Base-by-base conservation (phyloP, 768 basidiomycete genomes). In the Tubosaeta sp. region DNA sequence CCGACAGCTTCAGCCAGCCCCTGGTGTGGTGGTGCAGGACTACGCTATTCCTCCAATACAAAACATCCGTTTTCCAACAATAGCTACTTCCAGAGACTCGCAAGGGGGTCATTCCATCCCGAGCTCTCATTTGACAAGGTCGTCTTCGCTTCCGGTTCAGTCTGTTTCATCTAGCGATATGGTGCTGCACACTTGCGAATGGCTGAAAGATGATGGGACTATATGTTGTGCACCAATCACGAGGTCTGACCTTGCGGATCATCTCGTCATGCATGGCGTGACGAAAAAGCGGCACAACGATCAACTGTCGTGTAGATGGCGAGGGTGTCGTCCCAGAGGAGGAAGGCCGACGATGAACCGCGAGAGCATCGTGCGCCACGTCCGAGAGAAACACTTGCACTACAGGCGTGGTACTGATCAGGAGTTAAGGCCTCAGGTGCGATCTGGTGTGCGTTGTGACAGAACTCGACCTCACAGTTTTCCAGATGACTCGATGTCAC, bases 361-460 rank as follows among this genome's bases (percentile, higher is more conserved):
- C 2, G 55, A 65, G 32, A 51, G 50, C 9, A 58, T 65, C 4
- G 37, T 49, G 1, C 52, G 64, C 0, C 64, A 65, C 1, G 14
- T 62, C 0, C 41, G 51, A 0, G 64, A 65, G 32, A 51, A 6
- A 3, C 64, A 65, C 22, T 3, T 65, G 7, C 6, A 45, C 5
- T 43, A 10, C 19, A 64, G 22, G 32, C 37, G 41, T 8, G 27
- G 13, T 17, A 11, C 8, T 42, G 8, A 11, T 32, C 12, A 14
- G 10, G 26, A 29, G 27, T n/a, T n/a, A n/a, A n/a, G n/a, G n/a
- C n/a, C 11, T 45, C 26, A 25, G 50, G 52, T 54, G 13, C 5
- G 50, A 25, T 6, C 17, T 19, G 1, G 33, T 5, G 1, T 7
- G 31, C 5, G 6, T 32, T 43, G 34, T 4, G 33, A 16, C 6